Percentiles rank a stretch among this genome's conserved stretches.
These are phyloP conservation scores for Plasmodium ovale DNA, from an alignment of 169 alveolate species.

Conservation along the genomic window DNA sequence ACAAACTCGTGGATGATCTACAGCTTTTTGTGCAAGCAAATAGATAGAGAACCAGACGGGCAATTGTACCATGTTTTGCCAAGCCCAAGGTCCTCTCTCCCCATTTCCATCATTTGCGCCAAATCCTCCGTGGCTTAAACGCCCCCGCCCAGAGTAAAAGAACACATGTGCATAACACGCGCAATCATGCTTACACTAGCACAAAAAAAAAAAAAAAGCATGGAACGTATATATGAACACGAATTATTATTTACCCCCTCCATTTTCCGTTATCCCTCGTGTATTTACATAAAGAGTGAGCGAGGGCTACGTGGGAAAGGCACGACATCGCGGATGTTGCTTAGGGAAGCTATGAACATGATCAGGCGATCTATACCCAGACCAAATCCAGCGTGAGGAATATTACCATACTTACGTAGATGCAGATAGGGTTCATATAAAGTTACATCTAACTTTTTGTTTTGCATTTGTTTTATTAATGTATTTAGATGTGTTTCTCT, in stretches of 20 bases:
- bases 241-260: no score
- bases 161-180: background rate
- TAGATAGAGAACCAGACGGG: background rate
- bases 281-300: constrained; percentile 55
- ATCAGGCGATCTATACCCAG: constrained; percentile 97
- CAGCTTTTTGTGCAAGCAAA: constrained; percentile 23
- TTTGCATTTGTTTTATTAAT: constrained; percentile 85
- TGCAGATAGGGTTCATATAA: constrained; percentile 93
- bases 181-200: background rate
- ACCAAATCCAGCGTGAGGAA: constrained; percentile 99
- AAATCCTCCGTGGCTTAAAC: no score
- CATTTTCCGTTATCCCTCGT: no score
- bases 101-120: no score
- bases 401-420: constrained; percentile 95
- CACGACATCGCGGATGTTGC: constrained; percentile 98
- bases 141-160: no score
- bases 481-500: constrained; percentile 90
- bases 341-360: constrained; percentile 97
- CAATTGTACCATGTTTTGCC: background rate
- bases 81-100: background rate
- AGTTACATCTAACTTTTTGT: constrained; percentile 81
- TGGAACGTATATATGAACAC: no score
- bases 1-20: constrained; percentile 25
- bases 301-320: constrained; percentile 97
- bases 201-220: constrained; percentile 6